These are phyloP conservation scores for Malassezia furfur DNA, from an alignment of 1,284 basidiomycete genomes.

Conservation along the genomic window DNA sequence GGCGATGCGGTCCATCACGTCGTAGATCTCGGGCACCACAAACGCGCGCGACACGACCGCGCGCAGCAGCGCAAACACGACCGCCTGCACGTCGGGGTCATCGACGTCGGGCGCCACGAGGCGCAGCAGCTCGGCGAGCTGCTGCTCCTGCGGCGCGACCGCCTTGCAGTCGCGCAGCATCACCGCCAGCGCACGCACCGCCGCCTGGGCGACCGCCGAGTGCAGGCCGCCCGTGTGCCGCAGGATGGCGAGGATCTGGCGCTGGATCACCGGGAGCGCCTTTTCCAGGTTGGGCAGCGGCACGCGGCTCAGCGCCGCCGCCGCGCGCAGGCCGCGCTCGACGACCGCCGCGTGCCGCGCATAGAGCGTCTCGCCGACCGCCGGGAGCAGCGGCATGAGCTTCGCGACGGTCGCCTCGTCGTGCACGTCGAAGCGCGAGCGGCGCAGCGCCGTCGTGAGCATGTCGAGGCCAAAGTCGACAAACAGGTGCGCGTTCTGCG, in stretches of 20 bases:
- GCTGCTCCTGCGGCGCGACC: slow-evolving; percentile 75
- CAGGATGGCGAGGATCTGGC: slow-evolving; percentile 76
- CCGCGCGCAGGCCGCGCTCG: slow-evolving; percentile 68
- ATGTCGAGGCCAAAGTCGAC: slow-evolving; percentile 85
- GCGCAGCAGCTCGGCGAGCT: slow-evolving; percentile 75
- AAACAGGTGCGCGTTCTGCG: slow-evolving; percentile 62
- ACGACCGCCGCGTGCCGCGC: slow-evolving; percentile 71
- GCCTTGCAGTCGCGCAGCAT: slow-evolving; percentile 60
- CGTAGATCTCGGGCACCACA: slow-evolving; percentile 92
- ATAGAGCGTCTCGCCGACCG: slow-evolving; percentile 87
- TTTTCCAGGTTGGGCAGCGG: slow-evolving; percentile 69
- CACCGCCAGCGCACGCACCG: slow-evolving; percentile 73
- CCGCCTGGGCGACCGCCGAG: slow-evolving; percentile 77
- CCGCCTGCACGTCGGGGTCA: slow-evolving; percentile 69
- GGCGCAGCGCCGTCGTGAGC: slow-evolving; percentile 74
- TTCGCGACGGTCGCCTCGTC: slow-evolving; percentile 64
- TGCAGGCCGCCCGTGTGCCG: slow-evolving; percentile 76
- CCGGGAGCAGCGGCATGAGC: slow-evolving; percentile 73
- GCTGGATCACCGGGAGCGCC: slow-evolving; percentile 72
- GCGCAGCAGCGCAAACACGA: slow-evolving; percentile 81
- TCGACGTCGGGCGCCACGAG: slow-evolving; percentile 85
- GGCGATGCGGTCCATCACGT: slow-evolving; percentile 89
- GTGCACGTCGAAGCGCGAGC: slow-evolving; percentile 75
- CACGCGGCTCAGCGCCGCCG: slow-evolving; percentile 71
- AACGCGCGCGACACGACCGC: slow-evolving; percentile 83